Evolutionary conservation across 106 monocot genomes (phyloP), one percentile per base, ranked within the genome.

Genomic region (Allium sativum): DNA sequence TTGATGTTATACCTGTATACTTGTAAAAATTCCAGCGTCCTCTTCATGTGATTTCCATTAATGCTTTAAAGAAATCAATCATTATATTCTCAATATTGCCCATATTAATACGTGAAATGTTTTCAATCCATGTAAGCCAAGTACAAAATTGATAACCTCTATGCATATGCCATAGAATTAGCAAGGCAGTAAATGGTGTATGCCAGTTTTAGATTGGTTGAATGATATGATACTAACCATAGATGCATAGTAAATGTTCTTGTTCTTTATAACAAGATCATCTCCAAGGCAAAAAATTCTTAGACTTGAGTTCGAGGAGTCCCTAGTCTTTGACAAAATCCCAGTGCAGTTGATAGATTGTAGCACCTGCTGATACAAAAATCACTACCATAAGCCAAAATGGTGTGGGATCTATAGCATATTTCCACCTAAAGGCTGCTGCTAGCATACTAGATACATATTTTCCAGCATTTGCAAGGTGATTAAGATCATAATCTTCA

Each of bases 241-340:
- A 58, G 98, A 99, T 18, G 60, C 56, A 68, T 92, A 92, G 62
- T 99, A 99, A 43, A 83, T 75, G 48, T 22, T 59, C 54, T 75
- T 92, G 68, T 85, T 92, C 82, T 77, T 88, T 7, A 99, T 64
- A 51, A 88, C 66, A 52, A 92, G 98, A 3, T 99, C 85, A 45
- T 99, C 82, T 40, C 98, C 82, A 7, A 99, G 88, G 60, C 65
- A 85, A 3, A 43, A 43, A 52, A 72, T 92, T 92, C 52, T 21
- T 85, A 7, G 92, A 85, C 55, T 58, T 63, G 16, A 47, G 46
- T 48, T 83, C 52, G 40, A 92, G 66, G 19, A 99, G 66, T 0
- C 98, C 98, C 98, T 92, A 99, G 54, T 99, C 98, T 79, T 83
- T 92, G 63, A 92, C 98, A 46, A 85, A 99, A 77, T 99, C 98